phyloP scores from a whole-genome alignment of 257 asterid genomes.

The Striga asiatica region DNA sequence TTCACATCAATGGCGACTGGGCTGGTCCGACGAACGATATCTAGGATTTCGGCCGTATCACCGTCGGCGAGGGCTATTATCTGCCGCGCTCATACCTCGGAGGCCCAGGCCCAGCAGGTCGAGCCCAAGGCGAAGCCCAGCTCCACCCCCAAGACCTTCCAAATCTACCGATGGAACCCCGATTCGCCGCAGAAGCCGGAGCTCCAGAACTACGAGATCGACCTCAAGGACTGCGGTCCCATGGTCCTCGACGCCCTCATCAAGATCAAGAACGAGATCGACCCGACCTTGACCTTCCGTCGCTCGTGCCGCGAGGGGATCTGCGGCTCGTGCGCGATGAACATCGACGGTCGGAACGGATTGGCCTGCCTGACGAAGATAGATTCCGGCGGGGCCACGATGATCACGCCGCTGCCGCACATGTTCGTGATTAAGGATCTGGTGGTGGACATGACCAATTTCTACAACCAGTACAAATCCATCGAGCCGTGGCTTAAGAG shows the following conservation, averaged over 20 bases:
- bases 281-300: conserved; percentile 75
- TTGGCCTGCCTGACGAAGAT: conserved; percentile 84
- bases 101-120: conserved; percentile 37
- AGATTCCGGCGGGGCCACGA: conserved; percentile 31
- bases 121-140: conserved; percentile 28
- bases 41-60: conserved; percentile 34
- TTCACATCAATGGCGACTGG: conserved; percentile 77
- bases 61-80: conserved; percentile 40
- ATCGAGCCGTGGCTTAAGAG: conserved; percentile 97
- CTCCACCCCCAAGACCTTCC: conserved; percentile 54
- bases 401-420: conserved; percentile 82
- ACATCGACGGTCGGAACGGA: conserved; percentile 79
- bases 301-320: conserved; percentile 98
- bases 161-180: conserved; percentile 96
- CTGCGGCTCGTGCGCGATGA: conserved; percentile 98
- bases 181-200: conserved; percentile 62
- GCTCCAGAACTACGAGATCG: conserved; percentile 55
- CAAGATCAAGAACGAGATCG: conserved; percentile 87
- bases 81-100: conserved; percentile 45
- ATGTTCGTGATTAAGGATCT: conserved; percentile 93
- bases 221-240: conserved; percentile 84
- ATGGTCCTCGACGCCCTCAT: conserved; percentile 87
- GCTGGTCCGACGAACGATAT: conserved; percentile 62
- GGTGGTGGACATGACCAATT: conserved; percentile 95
- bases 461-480: conserved; percentile 87